These are phyloP conservation scores for Dendrobium chrysotoxum DNA, from an alignment of 106 monocot genomes.

Conservation along the genomic window DNA sequence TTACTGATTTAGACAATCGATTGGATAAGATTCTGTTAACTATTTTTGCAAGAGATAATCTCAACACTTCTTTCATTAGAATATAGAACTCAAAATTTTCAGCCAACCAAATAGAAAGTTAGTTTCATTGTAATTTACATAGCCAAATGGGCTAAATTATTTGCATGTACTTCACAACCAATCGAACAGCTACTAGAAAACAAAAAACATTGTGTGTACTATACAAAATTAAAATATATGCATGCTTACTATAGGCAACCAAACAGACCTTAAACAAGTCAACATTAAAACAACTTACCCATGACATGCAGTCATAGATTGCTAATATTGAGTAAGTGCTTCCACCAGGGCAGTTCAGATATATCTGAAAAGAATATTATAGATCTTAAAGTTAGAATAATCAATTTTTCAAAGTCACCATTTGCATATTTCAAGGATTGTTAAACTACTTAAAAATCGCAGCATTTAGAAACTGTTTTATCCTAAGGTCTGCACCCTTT, in stretches of 20 bases:
- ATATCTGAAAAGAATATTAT: conserved; percentile 48
- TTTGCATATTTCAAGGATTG: neutral
- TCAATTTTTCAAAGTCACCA: neutral
- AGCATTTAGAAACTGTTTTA: neutral
- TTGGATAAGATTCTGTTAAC: neutral
- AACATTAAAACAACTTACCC: conserved; percentile 44
- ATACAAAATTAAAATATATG: neutral
- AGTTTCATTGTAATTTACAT: neutral
- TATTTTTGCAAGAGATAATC: neutral
- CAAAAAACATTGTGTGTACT: neutral
- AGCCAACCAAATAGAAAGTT: neutral
- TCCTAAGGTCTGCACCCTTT: neutral
- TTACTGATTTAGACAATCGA: neutral
- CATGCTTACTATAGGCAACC: neutral
- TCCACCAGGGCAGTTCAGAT: conserved; percentile 92
- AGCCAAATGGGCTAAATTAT: neutral
- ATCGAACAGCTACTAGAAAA: neutral
- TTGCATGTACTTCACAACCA: neutral
- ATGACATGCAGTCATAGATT: conserved; percentile 97
- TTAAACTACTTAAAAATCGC: neutral
- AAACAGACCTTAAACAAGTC: neutral
- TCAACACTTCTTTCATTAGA: neutral
- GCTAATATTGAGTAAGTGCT: conserved; percentile 91
- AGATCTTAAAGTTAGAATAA: neutral
- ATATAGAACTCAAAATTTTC: neutral